phyloP scores from a whole-genome alignment of 2,329 filamentous ascomycete genomes.

The Drechslerella dactyloides region DNA sequence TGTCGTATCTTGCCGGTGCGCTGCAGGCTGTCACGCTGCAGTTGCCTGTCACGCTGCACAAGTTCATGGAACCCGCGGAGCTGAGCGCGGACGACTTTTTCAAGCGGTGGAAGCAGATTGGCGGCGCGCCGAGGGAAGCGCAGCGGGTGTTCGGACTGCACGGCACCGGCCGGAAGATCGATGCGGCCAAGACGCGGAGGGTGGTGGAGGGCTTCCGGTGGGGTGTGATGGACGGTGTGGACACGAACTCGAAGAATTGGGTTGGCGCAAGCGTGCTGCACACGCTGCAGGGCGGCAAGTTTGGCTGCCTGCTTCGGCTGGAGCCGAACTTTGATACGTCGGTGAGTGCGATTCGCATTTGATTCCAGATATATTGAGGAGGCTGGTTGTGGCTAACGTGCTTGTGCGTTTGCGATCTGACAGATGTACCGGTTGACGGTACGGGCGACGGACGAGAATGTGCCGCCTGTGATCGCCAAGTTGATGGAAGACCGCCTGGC shows the following conservation, averaged over 20 bases:
- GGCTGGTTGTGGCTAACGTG: too few species aligned
- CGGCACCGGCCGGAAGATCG: slow-evolving; percentile 68
- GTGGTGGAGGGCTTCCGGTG: slow-evolving; percentile 85
- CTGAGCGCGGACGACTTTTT: slow-evolving; percentile 93
- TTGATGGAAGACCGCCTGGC: slow-evolving; percentile 84
- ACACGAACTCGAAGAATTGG: slow-evolving; percentile 91
- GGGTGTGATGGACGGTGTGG: slow-evolving; percentile 82
- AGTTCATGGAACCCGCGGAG: slow-evolving; percentile 94
- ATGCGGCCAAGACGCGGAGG: slow-evolving; percentile 72
- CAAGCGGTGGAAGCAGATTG: slow-evolving; percentile 99
- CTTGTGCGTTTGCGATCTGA: slow-evolving; percentile 1
- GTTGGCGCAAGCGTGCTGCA: slow-evolving; percentile 88
- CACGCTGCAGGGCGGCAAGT: slow-evolving; percentile 83
- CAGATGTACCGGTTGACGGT: slow-evolving; percentile 97
- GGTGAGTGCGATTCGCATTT: slow-evolving; percentile 65
- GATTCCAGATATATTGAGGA: too few species aligned
- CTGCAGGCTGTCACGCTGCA: slow-evolving; percentile 91
- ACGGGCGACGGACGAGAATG: slow-evolving; percentile 87
- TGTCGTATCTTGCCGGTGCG: slow-evolving; percentile 92
- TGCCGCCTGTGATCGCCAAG: slow-evolving; percentile 79
- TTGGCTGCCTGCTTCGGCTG: slow-evolving; percentile 87
- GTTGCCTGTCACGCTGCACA: slow-evolving; percentile 85
- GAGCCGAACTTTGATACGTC: slow-evolving; percentile 92
- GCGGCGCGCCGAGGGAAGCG: slow-evolving; percentile 81
- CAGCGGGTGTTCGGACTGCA: slow-evolving; percentile 81